These are phyloP conservation scores for Vitis hybrid DNA, from an alignment of 177 flowering plant species.

Conservation along the genomic window DNA sequence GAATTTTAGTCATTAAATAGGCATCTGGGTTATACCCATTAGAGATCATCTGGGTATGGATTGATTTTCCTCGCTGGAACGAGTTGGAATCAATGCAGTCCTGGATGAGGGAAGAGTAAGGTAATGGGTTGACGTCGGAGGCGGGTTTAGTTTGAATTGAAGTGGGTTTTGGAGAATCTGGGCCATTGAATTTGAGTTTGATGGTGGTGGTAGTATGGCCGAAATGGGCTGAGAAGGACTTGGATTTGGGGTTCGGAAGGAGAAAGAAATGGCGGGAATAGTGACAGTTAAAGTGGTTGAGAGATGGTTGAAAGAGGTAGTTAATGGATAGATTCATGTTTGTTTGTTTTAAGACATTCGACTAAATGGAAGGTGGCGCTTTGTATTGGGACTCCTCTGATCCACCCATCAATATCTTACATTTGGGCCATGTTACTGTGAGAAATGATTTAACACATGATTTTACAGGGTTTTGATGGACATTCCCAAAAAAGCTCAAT, in stretches of 20 bases:
- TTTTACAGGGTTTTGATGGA: no score
- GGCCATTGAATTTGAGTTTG: conserved; percentile 5
- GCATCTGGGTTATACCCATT: conserved; percentile 20
- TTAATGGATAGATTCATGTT: conserved; percentile 12
- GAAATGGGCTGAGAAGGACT: conserved; percentile 12
- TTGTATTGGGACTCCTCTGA: no score
- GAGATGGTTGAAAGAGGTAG: conserved; percentile 5
- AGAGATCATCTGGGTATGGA: conserved; percentile 23
- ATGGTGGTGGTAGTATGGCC: not conserved
- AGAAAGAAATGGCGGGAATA: not conserved
- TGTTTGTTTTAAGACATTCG: not conserved
- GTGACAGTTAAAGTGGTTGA: conserved; percentile 18
- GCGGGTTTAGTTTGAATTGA: not conserved
- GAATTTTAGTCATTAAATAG: conserved; percentile 22
- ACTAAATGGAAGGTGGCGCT: not conserved
- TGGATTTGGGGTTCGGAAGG: conserved; percentile 12
- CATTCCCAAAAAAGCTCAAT: no score
- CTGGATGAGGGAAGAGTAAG: conserved; percentile 29
- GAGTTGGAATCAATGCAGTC: conserved; percentile 25
- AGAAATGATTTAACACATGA: no score
- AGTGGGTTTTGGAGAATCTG: conserved; percentile 7
- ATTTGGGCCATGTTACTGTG: no score
- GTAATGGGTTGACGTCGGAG: conserved; percentile 8
- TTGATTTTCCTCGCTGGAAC: conserved; percentile 23
- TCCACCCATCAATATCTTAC: no score